These are phyloP conservation scores for Fusarium liriodendri DNA, from an alignment of 2,329 filamentous ascomycete genomes.

Conservation along the genomic window DNA sequence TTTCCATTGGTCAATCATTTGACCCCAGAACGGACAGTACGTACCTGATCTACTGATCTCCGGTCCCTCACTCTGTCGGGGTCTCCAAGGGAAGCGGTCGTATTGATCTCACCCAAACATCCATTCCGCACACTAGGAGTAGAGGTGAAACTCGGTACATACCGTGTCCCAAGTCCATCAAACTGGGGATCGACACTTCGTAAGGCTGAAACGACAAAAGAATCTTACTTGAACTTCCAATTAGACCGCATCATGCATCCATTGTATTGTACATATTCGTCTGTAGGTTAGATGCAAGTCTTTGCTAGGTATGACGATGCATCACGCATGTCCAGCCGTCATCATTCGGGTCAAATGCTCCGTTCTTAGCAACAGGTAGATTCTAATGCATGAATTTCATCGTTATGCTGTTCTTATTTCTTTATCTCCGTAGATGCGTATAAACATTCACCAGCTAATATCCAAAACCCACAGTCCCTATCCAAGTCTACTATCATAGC, in stretches of 20 bases:
- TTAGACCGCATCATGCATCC: neutral
- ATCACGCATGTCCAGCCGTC: neutral
- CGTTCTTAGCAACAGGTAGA: neutral
- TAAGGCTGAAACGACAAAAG: neutral
- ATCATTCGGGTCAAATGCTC: neutral
- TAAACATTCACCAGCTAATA: neutral
- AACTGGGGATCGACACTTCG: neutral
- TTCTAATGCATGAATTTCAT: neutral
- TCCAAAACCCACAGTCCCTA: neutral
- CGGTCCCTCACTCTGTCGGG: neutral
- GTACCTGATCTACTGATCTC: neutral
- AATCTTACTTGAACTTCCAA: neutral
- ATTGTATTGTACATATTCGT: neutral
- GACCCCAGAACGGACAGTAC: neutral
- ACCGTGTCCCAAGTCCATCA: neutral
- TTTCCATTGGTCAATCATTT: slow-evolving; percentile 1
- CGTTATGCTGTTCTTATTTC: neutral
- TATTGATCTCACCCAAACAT: neutral
- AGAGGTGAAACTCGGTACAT: neutral
- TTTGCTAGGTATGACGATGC: neutral
- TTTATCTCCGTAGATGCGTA: neutral
- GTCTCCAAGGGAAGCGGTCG: neutral
- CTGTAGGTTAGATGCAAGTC: neutral
- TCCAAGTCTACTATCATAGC: neutral
- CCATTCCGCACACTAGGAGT: neutral